Conservation (phyloP, 768 basidiomycete genomes). For the Sutorius australiensis region DNA sequence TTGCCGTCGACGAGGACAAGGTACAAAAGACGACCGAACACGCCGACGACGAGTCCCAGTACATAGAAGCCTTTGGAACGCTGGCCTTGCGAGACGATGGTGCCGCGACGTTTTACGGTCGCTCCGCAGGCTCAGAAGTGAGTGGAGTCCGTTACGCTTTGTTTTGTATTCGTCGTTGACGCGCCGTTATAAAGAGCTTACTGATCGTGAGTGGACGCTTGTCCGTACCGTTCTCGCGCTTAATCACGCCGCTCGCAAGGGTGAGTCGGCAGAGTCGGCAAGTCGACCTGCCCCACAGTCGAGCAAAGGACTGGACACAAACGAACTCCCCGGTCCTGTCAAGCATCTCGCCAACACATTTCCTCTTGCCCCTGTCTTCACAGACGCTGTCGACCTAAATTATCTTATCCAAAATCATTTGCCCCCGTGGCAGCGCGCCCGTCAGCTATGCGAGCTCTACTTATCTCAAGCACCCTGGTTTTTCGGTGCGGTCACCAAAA, state of each 20-base stretch:
- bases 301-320: neutral
- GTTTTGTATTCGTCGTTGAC: constrained; percentile 9
- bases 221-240: neutral
- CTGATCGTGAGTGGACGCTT: constrained; percentile 44
- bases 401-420: constrained; percentile 48
- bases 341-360: constrained; percentile 39
- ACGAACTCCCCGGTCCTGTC: constrained; percentile 23
- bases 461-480: constrained; percentile 80
- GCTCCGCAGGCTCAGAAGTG: constrained; percentile 72
- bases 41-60: constrained; percentile 41
- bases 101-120: constrained; percentile 65
- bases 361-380: constrained; percentile 43
- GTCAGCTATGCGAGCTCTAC: constrained; percentile 61
- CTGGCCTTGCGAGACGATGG: constrained; percentile 67
- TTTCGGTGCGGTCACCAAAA: constrained; percentile 63
- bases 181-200: constrained; percentile 40
- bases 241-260: constrained; percentile 14
- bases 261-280: constrained; percentile 16
- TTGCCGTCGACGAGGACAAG: constrained; percentile 46
- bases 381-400: constrained; percentile 39
- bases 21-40: constrained; percentile 25
- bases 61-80: constrained; percentile 67
- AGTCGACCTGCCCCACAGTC: neutral
- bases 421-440: constrained; percentile 57
- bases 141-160: constrained; percentile 29